Base-by-base conservation (phyloP, 495 filamentous ascomycete genomes). In the Lophiostoma macrostomum region DNA sequence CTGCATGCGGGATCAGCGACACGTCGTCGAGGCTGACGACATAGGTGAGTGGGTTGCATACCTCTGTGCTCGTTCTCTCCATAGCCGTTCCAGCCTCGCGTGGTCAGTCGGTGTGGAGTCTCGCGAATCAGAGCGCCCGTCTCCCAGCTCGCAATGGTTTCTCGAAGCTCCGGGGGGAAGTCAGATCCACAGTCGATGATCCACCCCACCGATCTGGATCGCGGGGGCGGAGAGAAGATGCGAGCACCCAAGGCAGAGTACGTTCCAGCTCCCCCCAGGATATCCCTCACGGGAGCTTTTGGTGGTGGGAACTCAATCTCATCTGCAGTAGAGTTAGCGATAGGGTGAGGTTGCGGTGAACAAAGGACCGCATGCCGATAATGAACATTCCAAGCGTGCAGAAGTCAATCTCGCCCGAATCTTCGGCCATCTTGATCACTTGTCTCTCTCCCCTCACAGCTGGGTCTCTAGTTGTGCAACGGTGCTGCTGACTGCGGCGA, bases 311-410 rank as follows among this genome's bases (percentile, higher is more conserved):
- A 91, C 50, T 96, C 85, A 63, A 97, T 96, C 51, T 97, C 88
- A 75, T 98, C 91, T 95, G 68, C 12, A 60, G 20, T 40, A 47
- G 23, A 59, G 35, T 50, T 43, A 42, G 56, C 16, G 20, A 51
- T 53, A 18, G 50, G 22, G 28, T 29, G 31, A 52, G 24, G 14
- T 54, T 32, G 53, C 32, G 37, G 32, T 16, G 22, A 24, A 28
- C 14, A 8, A 22, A 28, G 32, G 32, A 12, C 14, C n/a, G 60
- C 67, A 49, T 79, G 94, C 90, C 91, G 50, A 97, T 86, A 40
- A 95, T 96, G 62, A 96, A 91, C 91, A 96, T 96, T 64, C 89
- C 91, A 63, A 97, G 66, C 0, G 91, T 95, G 59, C 85, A 86
- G 63, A 96, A 90, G 53, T 65, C 63, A 10, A 65, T 47, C 30